Evolutionary conservation across 2,329 filamentous ascomycete genomes (phyloP), one percentile per base, ranked within the genome.

Genomic region (Tolypocladium sp.): DNA sequence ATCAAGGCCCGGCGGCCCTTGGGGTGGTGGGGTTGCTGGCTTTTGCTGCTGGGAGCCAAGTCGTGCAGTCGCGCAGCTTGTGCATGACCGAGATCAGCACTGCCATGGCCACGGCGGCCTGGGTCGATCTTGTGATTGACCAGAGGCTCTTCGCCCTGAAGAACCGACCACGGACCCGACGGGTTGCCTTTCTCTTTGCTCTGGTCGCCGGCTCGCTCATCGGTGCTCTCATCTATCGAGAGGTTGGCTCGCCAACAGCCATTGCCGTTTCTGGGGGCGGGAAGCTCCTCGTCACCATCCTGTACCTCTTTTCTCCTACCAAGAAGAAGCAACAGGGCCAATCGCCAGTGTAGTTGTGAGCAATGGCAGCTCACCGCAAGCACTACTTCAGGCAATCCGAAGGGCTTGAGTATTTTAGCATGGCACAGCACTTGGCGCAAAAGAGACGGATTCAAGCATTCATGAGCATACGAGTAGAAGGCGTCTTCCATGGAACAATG

Each of bases 61-160:
- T 87, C 0, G 82, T 84, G 3, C 78, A 82, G 71, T 77, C 77
- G 2, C 74, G 83, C 30, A 76, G 78, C 44, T 67, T 87, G 58
- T 71, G 75, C 53, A 79, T 85, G 71, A 81, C 81, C 0, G 84
- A 87, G 68, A 86, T 87, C 65, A 84, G 77, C 60, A 87, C 84
- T 0, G 83, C 84, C 33, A 86, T 86, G 82, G 83, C 82, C 0
- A 87, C 84, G 6, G 82, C 84, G 0, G 83, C 84, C 1, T 86
- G 81, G 77, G 74, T 87, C 1, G 83, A 87, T 65, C 66, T 86
- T 58, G 68, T 84, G 57, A 81, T 85, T 58, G 84, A 87, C 66
- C 74, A 75, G 37, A 72, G 73, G 7, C 69, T 86, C 55, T 76
- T 83, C 22, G 69, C 67, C 5, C 10, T 69, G 10, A 64, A 73